These are phyloP conservation scores for Panicum virgatum DNA, from an alignment of 202 grass and related monocot species.

Conservation along the genomic window DNA sequence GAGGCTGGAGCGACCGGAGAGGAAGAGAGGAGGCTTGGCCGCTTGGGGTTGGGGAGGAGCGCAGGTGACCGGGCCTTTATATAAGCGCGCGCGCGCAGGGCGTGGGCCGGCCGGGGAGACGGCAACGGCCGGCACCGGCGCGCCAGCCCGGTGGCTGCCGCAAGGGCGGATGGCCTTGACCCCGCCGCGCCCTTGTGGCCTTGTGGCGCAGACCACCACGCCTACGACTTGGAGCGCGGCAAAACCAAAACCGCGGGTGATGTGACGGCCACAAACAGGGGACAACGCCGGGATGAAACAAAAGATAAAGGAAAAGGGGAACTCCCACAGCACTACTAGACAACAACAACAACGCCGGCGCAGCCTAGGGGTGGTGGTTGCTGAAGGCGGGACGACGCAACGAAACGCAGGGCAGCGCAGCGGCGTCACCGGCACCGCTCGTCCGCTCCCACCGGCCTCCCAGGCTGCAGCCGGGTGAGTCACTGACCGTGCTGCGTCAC, in stretches of 20 bases:
- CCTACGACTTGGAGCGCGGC: not conserved
- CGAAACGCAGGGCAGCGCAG: not conserved
- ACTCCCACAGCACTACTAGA: not conserved
- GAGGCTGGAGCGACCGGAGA: not conserved
- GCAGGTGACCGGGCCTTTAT: constrained; percentile 29
- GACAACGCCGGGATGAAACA: not conserved
- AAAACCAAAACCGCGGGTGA: constrained; percentile 45
- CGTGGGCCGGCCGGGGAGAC: not conserved
- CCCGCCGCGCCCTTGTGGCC: not conserved
- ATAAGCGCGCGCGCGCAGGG: not conserved
- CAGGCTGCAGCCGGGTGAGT: not conserved
- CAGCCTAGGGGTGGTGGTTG: not conserved
- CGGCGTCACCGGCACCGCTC: not conserved
- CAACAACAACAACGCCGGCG: not conserved
- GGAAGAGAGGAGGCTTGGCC: not conserved
- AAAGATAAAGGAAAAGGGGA: not conserved
- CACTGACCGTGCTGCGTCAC: not conserved
- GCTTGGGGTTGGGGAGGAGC: not conserved
- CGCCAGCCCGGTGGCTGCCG: not conserved
- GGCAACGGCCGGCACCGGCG: not conserved
- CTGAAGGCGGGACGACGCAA: not conserved
- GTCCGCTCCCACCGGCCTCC: not conserved
- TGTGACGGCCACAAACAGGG: constrained; percentile 42
- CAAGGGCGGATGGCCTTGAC: constrained; percentile 22
- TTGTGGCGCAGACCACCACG: not conserved